These are phyloP conservation scores for Agrocybe pediades DNA, from an alignment of 768 basidiomycete species.

Conservation along the genomic window DNA sequence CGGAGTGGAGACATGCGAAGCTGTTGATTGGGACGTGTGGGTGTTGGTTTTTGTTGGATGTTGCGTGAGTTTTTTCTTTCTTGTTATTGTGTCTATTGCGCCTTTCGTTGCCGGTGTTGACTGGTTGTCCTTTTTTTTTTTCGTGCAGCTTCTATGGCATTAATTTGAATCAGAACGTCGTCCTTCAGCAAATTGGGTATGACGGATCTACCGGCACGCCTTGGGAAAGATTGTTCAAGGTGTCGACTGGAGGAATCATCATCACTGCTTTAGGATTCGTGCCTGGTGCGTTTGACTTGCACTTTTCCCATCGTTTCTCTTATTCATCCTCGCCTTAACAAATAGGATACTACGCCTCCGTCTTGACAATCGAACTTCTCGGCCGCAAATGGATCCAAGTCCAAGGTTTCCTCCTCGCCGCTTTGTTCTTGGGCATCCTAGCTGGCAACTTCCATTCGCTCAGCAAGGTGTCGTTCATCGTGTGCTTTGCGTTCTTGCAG, in stretches of 20 bases:
- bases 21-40: constrained; percentile 64
- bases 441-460: constrained; percentile 65
- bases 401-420: constrained; percentile 72
- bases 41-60: constrained; percentile 79
- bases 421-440: constrained; percentile 68
- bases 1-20: constrained; percentile 70
- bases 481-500: constrained; percentile 72
- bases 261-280: constrained; percentile 78
- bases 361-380: constrained; percentile 70
- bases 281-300: constrained; percentile 46
- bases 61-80: constrained; percentile 44
- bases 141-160: constrained; percentile 69
- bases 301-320: background rate
- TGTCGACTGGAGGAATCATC: constrained; percentile 69
- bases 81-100: background rate
- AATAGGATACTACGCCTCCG: constrained; percentile 67
- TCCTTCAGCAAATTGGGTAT: constrained; percentile 74
- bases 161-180: constrained; percentile 71
- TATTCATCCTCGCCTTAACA: background rate
- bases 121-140: background rate
- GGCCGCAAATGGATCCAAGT: constrained; percentile 79
- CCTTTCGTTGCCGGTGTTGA: background rate
- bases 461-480: constrained; percentile 62
- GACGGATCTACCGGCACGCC: constrained; percentile 56
- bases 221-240: constrained; percentile 68